phyloP scores from a whole-genome alignment of 1,139 yeast genomes.

The Debaryomycetaceae sp. region DNA sequence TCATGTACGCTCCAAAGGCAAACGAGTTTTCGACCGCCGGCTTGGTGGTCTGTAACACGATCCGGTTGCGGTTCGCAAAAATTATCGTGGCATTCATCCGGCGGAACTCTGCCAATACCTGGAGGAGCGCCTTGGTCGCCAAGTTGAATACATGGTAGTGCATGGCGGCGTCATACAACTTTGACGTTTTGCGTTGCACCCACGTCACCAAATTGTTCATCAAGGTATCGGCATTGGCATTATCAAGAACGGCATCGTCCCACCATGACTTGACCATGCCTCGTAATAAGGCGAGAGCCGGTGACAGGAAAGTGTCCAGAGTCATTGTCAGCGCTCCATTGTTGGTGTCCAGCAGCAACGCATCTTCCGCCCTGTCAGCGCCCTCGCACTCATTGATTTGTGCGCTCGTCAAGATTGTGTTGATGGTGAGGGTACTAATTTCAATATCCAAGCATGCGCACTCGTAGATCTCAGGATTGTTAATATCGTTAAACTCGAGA shows the following conservation, averaged over 20 bases:
- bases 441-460: constrained; percentile 73
- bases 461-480: constrained; percentile 71
- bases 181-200: constrained; percentile 72
- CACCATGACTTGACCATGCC: constrained; percentile 82
- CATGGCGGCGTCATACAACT: constrained; percentile 64
- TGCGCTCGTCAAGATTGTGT: constrained; percentile 78
- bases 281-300: constrained; percentile 63
- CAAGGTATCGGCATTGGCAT: constrained; percentile 72
- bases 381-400: constrained; percentile 88
- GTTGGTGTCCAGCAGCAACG: constrained; percentile 26
- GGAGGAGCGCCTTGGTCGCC: constrained; percentile 74
- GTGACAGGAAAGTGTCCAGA: constrained; percentile 69
- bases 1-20: constrained; percentile 83
- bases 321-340: constrained; percentile 49
- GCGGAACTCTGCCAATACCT: constrained; percentile 70
- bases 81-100: constrained; percentile 69
- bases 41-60: constrained; percentile 67
- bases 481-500: constrained; percentile 61
- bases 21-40: constrained; percentile 77
- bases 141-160: constrained; percentile 84
- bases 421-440: constrained; percentile 69
- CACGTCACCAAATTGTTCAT: constrained; percentile 77
- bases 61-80: constrained; percentile 70
- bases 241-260: constrained; percentile 73
- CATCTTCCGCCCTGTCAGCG: constrained; percentile 56